Evolutionary conservation across 2,329 filamentous ascomycete species (phyloP).

Genomic region (Diaporthe velutina): DNA sequence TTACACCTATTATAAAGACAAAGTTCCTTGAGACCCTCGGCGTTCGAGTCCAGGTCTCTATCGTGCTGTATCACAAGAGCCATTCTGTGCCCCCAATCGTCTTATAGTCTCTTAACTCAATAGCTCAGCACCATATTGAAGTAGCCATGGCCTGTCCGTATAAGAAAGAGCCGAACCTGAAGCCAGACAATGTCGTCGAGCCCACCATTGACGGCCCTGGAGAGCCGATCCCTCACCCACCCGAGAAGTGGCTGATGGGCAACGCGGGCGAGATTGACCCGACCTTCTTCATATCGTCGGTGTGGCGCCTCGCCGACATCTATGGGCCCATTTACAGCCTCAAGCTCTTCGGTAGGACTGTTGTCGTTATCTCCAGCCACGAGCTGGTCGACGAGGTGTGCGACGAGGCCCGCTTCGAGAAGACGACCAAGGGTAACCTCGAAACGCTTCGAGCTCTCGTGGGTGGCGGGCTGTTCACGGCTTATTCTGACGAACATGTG

Average conservation of each 20-base stretch:
- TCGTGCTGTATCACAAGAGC: not conserved
- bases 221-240: conserved; percentile 41
- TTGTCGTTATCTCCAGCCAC: conserved; percentile 64
- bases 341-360: conserved; percentile 44
- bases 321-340: conserved; percentile 42
- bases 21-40: rapidly evolving
- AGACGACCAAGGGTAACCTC: conserved; percentile 38
- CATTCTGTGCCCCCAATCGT: not conserved
- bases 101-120: no score
- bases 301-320: conserved; percentile 41
- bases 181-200: conserved; percentile 1
- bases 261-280: conserved; percentile 45
- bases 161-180: conserved; percentile 24
- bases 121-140: not conserved
- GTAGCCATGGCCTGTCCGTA: conserved; percentile 32
- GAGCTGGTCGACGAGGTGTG: conserved; percentile 53
- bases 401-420: conserved; percentile 42
- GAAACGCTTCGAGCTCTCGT: conserved; percentile 36
- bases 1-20: not conserved
- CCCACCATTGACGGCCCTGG: conserved; percentile 30
- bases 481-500: conserved; percentile 40
- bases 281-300: conserved; percentile 39
- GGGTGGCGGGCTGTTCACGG: conserved; percentile 40
- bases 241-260: conserved; percentile 41
- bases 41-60: not conserved